Base-by-base conservation (phyloP, 345 rosid species). In the Nasturtium officinale region DNA sequence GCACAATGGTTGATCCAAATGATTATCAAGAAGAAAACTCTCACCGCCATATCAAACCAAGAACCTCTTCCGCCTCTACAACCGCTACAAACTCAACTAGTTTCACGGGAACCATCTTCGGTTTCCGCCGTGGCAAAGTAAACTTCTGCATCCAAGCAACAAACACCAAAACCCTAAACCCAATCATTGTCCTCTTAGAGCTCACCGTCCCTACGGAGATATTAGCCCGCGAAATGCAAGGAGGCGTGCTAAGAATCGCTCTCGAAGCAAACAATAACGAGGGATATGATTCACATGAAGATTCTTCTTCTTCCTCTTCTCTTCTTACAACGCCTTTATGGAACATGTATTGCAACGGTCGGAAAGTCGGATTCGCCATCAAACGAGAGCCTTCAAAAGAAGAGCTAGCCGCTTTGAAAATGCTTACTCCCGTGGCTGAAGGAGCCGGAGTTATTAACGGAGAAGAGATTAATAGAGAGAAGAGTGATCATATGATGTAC, bases 311-410 rank as follows among this genome's bases (percentile, higher is more conserved):
- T 17, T 23, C 25, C 25, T 10, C 9, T 18, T 73, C 81, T 5
- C 85, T 88, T 53, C 65, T 86, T 61, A 79, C 88, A 9, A 79
- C 61, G 70, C 83, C 91, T 1, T 9, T 79, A 33, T 90, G 96
- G 96, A 83, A 73, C 67, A 83, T 84, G 90, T 83, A 83, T 35
- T 90, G 87, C 25, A 90, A 85, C 58, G 96, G 96, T 50, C 80
- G 87, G 70, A 90, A 65, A 75, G 85, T 84, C 0, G 96, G 96
- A 35, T 85, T 82, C 13, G 96, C 96, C 11, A 82, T 85, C 16
- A 86, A 72, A 73, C 58, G 89, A n/a, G 80, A 75, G 65, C 82
- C 88, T 15, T 75, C 83, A 0, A 78, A 82, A 63, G 69, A 79
- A 6, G 89, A 86, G 57, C 32, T 56, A 74, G 87, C 78, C 2